These are phyloP conservation scores for Trichomonas gallinae DNA, from an alignment of 208 protist species.

Conservation along the genomic window DNA sequence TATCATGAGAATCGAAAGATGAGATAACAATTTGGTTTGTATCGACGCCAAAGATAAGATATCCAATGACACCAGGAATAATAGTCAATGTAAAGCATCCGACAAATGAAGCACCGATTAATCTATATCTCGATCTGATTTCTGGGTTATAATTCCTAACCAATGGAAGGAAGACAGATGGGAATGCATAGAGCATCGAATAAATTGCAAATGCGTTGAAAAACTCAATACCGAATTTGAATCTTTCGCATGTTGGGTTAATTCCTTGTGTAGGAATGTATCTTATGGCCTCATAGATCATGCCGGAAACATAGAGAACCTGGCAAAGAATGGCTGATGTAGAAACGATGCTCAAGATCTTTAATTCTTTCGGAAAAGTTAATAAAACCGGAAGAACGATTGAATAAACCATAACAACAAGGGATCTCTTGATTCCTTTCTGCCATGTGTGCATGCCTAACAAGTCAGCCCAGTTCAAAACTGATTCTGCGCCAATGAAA, in stretches of 20 bases:
- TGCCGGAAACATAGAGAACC: background rate
- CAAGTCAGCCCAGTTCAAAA: background rate
- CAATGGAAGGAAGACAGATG: background rate
- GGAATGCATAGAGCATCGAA: background rate
- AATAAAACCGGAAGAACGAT: background rate
- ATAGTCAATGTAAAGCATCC: background rate
- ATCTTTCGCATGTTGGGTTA: background rate
- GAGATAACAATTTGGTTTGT: background rate
- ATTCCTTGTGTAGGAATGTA: background rate
- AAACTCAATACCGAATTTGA: background rate
- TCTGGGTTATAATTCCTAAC: background rate
- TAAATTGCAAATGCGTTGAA: conserved; percentile 14
- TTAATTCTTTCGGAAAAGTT: background rate
- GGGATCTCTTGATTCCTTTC: background rate
- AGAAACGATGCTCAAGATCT: background rate
- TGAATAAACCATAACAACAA: background rate
- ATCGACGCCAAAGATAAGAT: background rate
- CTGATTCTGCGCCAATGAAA: background rate
- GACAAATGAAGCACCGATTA: background rate
- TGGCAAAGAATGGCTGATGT: background rate
- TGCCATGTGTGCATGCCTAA: background rate
- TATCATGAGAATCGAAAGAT: background rate
- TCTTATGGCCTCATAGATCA: background rate
- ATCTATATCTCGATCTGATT: background rate
- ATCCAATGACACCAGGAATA: background rate